Conservation (phyloP, 768 basidiomycete species). For the Hortiboletus campestris region DNA sequence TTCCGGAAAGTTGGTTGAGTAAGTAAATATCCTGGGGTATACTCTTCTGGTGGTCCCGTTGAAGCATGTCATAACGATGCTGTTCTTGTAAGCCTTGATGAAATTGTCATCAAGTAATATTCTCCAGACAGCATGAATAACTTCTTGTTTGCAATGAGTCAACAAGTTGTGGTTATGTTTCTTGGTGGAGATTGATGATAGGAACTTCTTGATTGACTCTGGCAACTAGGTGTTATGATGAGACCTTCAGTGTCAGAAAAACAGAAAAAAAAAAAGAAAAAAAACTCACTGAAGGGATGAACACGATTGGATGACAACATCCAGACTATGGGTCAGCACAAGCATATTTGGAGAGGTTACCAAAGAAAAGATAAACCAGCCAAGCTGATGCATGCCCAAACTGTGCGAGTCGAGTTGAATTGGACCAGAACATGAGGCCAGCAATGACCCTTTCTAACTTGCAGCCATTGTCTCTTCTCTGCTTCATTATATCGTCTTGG, state of each 20-base stretch:
- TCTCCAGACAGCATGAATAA: neutral
- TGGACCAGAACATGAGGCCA: conserved; percentile 18
- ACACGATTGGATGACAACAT: conserved; percentile 23
- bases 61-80: neutral
- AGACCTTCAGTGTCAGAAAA: neutral
- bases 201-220: neutral
- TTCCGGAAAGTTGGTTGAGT: conserved; percentile 2
- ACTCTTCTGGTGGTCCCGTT: neutral
- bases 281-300: conserved; percentile 17
- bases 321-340: conserved; percentile 1
- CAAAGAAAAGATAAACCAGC: conserved; percentile 25
- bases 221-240: neutral
- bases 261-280: conserved; percentile 5
- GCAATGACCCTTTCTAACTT: conserved; percentile 11
- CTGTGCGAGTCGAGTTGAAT: conserved; percentile 9
- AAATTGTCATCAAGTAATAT: conserved; percentile 1
- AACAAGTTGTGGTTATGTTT: neutral
- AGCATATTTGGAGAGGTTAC: conserved; percentile 23
- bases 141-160: conserved; percentile 1
- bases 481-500: neutral
- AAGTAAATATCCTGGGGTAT: conserved; percentile 1
- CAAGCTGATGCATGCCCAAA: conserved; percentile 19
- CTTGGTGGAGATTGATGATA: neutral
- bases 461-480: neutral
- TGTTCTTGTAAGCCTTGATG: neutral